These are phyloP conservation scores for Cupressus sempervirens DNA, from an alignment of 75 land plant genomes.

Conservation along the genomic window DNA sequence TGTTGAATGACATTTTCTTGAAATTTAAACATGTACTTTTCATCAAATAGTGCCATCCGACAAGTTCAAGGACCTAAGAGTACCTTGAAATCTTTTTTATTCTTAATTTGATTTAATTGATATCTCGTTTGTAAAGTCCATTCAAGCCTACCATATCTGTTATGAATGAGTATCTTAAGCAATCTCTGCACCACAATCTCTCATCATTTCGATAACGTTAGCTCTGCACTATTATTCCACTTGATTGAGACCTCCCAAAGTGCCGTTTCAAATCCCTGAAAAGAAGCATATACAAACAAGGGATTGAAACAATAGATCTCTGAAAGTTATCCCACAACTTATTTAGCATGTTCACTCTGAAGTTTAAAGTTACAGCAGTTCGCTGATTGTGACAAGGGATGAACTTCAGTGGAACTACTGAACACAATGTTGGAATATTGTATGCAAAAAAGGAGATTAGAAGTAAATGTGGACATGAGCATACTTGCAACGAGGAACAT, in stretches of 20 bases:
- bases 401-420: background rate
- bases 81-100: background rate
- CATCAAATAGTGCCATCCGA: background rate
- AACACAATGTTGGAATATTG: background rate
- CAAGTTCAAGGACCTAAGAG: background rate
- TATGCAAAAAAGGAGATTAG: background rate
- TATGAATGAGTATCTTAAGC: background rate
- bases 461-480: background rate
- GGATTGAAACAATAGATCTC: background rate
- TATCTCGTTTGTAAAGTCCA: background rate
- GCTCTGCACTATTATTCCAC: constrained; percentile 36
- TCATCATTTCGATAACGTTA: constrained; percentile 42
- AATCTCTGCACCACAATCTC: constrained; percentile 26
- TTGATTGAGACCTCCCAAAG: constrained; percentile 22
- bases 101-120: background rate
- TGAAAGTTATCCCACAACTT: background rate
- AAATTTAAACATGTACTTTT: background rate
- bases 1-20: background rate
- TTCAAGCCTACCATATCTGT: background rate
- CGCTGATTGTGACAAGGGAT: background rate
- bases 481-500: constrained; percentile 95
- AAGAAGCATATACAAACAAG: background rate
- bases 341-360: background rate
- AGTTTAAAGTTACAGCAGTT: background rate
- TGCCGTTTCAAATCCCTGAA: constrained; percentile 42